Evolutionary conservation across 176 grass and related monocot genomes (phyloP).

Genomic region (bread wheat (Triticum aestivum)): IWGSC_CS_RefSeq_v2.1 NC_057806.1:195852521-195853020

Average conservation of each 20-base stretch:
- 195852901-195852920: not conserved
- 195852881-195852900: constrained; percentile 6
- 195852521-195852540: constrained; percentile 11
- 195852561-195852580: constrained; percentile 62
- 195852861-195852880: not conserved
- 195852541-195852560: constrained; percentile 24
- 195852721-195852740: constrained; percentile 31
- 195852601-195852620: constrained; percentile 29
- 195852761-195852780: constrained; percentile 35
- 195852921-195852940: not conserved
- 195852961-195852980: constrained; percentile 10
- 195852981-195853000: not conserved
- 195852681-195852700: constrained; percentile 15
- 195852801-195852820: constrained; percentile 56
- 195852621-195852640: constrained; percentile 43
- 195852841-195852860: not conserved
- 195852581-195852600: constrained; percentile 46
- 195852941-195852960: not conserved
- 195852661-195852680: constrained; percentile 21
- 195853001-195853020: not conserved
- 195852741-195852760: constrained; percentile 56
- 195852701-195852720: constrained; percentile 25
- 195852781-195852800: constrained; percentile 18
- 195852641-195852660: constrained; percentile 45
- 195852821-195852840: constrained; percentile 21